Evolutionary conservation across 2,329 filamentous ascomycete genomes (phyloP), one percentile per base, ranked within the genome.

Genomic region (Fusarium abutilonis): DNA sequence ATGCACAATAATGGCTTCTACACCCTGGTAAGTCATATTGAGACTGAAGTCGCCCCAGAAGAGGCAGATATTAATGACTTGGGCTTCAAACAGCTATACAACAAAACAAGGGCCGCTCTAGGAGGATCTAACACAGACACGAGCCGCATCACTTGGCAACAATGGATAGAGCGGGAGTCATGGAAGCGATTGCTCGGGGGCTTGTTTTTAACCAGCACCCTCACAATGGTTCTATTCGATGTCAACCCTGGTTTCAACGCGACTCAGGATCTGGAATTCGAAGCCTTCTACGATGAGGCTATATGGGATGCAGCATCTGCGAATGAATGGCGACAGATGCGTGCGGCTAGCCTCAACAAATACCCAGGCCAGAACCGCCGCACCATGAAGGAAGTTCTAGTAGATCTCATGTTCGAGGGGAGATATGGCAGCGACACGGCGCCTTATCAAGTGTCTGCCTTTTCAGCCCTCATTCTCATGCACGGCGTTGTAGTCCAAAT

Each of bases 181-280:
- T 52, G 57, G 47, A 64, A 64, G 29, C n/a, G 61, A 11, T 15
- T 59, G 1, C 29, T 64, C 0, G 61, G 58, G 2, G 57, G 45
- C 5, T 17, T 64, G 1, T 52, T 49, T 6, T 29, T 61, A 1
- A 23, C 23, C 1, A 64, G 57, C 35, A 62, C 61, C 1, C 32
- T 64, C 3, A 51, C 10, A 2, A 56, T 64, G 61, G 52, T 59
- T 3, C 23, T 56, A 3, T 64, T 40, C 23, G 51, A 64, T 15
- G 41, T 55, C n/a, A 61, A 61, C 28, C 57, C 57, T 3, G 57
- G 57, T 2, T 58, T 64, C 41, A 57, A 58, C 29, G 26, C 57
- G 4, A 56, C 58, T 1, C 50, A 53, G 19, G 58, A 64, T 11
- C 7, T 64, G 6, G 58, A 59, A 1, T 45, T 64, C 9, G 58